phyloP scores from a whole-genome alignment of 768 basidiomycete species.

The Gymnopilus dilepis region DNA sequence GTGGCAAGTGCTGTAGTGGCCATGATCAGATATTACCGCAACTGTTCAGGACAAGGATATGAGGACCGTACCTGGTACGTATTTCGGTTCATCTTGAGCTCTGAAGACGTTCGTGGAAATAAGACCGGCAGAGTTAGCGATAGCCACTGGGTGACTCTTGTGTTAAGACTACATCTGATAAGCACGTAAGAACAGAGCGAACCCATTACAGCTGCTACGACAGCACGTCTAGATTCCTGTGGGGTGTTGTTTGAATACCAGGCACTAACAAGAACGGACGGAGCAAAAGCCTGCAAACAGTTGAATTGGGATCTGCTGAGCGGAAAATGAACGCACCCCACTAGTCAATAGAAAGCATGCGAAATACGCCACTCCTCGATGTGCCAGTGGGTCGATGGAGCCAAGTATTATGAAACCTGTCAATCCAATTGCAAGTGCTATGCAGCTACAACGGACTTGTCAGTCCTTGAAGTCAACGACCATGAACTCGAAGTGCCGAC shows the following conservation, averaged over 20 bases:
- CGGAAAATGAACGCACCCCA: slow-evolving; percentile 39
- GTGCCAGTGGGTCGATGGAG: slow-evolving; percentile 44
- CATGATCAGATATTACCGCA: not conserved
- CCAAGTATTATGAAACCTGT: slow-evolving; percentile 52
- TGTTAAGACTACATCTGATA: not conserved
- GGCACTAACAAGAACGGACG: slow-evolving; percentile 49
- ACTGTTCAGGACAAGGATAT: not conserved
- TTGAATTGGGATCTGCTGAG: not conserved
- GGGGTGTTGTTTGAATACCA: slow-evolving; percentile 56
- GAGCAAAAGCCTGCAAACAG: slow-evolving; percentile 46
- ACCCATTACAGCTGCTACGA: slow-evolving; percentile 59
- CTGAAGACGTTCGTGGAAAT: slow-evolving; percentile 59
- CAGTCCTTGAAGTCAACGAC: not conserved
- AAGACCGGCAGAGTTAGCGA: slow-evolving; percentile 54
- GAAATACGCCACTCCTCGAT: slow-evolving; percentile 54
- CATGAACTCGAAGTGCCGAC: slow-evolving; percentile 7
- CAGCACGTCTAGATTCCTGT: slow-evolving; percentile 51
- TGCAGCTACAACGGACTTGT: slow-evolving; percentile 37
- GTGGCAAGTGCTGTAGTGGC: slow-evolving; percentile 42
- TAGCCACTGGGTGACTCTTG: slow-evolving; percentile 39
- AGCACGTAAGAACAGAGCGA: slow-evolving; percentile 13
- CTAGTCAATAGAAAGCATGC: slow-evolving; percentile 59
- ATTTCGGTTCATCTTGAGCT: slow-evolving; percentile 54
- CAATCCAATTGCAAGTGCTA: slow-evolving; percentile 44
- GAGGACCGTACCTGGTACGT: slow-evolving; percentile 43